These are phyloP conservation scores for Crassisporium funariophilum DNA, from an alignment of 768 basidiomycete genomes.

Conservation along the genomic window DNA sequence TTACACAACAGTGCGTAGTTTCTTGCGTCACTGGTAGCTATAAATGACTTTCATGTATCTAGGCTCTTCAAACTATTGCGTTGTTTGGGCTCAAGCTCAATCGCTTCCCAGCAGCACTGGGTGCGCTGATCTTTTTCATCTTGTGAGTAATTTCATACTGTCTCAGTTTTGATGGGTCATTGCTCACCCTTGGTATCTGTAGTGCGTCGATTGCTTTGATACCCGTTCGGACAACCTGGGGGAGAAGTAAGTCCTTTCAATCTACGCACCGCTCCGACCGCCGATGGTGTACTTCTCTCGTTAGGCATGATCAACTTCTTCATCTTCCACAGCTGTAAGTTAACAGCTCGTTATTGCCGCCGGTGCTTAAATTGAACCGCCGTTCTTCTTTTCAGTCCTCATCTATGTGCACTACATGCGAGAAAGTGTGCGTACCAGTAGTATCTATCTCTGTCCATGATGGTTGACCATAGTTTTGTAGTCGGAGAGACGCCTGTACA, in stretches of 20 bases:
- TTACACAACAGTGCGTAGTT: conserved; percentile 42
- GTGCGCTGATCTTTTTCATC: conserved; percentile 55
- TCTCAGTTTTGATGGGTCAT: background rate
- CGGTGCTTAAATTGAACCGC: conserved; percentile 8
- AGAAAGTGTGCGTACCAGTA: conserved; percentile 57
- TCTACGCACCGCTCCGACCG: background rate
- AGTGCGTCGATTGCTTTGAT: conserved; percentile 43
- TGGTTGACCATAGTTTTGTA: conserved; percentile 26
- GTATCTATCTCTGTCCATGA: background rate
- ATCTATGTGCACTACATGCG: conserved; percentile 74
- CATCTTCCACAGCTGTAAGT: conserved; percentile 69
- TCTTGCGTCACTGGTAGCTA: conserved; percentile 2
- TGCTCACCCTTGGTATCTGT: background rate
- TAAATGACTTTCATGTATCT: background rate
- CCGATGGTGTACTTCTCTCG: conserved; percentile 1
- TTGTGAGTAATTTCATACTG: conserved; percentile 35
- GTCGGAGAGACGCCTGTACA: conserved; percentile 70
- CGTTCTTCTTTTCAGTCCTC: conserved; percentile 51
- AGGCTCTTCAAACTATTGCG: conserved; percentile 65
- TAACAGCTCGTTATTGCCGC: background rate
- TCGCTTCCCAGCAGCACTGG: conserved; percentile 65
- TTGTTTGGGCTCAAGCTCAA: conserved; percentile 72
- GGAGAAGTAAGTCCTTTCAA: conserved; percentile 32
- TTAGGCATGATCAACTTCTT: conserved; percentile 69
- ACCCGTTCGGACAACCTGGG: conserved; percentile 35